A percentile compares a stretch with the other conserved stretches of the same genome.
Conservation (phyloP, 495 filamentous ascomycete species). For the Penicillium paradoxum region DNA sequence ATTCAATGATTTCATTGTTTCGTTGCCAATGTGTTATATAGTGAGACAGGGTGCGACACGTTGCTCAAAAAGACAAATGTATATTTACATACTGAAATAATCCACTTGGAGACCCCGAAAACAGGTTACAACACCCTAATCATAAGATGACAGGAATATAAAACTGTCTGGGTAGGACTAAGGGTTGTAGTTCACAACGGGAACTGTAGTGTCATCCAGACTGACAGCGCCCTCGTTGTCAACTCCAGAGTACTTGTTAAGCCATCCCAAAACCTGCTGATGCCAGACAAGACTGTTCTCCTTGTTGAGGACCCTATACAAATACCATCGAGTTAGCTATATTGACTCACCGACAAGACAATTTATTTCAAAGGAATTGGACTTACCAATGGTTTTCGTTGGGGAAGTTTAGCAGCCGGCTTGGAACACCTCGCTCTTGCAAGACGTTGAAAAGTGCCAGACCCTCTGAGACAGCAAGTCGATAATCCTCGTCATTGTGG, state of each 20-base stretch:
- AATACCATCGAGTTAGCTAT: not conserved
- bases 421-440: constrained; percentile 51
- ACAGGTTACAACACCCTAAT: not conserved
- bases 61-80: not conserved
- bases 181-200: constrained; percentile 32
- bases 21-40: not conserved
- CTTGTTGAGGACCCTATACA: constrained; percentile 28
- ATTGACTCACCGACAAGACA: not conserved
- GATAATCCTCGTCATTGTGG: constrained; percentile 43
- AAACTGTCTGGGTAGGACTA: not conserved
- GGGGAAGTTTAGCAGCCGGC: constrained; percentile 50
- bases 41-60: not conserved
- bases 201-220: constrained; percentile 30
- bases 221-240: constrained; percentile 27
- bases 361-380: not conserved
- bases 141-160: no score
- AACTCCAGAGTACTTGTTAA: constrained; percentile 40
- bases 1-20: not conserved
- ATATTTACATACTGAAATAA: not conserved
- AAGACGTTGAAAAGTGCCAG: constrained; percentile 45
- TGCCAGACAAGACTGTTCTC: constrained; percentile 49
- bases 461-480: constrained; percentile 40
- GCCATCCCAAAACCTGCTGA: constrained; percentile 45
- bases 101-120: not conserved
- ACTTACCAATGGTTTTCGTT: constrained; percentile 49